Evolutionary conservation across 257 asterid genomes (phyloP), one percentile per base, ranked within the genome.

Genomic region (Gynochthodes officinalis): DNA sequence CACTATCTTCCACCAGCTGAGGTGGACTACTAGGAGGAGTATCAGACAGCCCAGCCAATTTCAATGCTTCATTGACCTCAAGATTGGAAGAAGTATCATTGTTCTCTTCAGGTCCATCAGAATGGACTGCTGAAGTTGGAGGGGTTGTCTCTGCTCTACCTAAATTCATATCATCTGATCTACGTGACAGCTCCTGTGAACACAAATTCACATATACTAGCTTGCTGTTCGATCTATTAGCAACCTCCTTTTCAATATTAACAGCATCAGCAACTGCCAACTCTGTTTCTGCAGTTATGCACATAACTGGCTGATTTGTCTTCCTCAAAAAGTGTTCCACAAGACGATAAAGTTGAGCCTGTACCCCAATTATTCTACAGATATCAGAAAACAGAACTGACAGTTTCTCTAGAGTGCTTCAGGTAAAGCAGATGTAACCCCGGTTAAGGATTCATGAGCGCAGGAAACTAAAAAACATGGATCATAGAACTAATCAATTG

Each of bases 291-390:
- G 96, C 98, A 84, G 90, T 74, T 86, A 83, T 86, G 76, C 76
- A 59, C 66, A 85, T 82, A 40, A 75, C 79, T 37, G 86, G 73
- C 60, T 85, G 77, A 78, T 92, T 89, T 75, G 92, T 84, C 81
- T 86, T 92, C 82, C 84, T 85, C 82, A 95, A 79, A 76, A 95
- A 83, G 87, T 87, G 92, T 84, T 95, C 99, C 0, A 96, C 75
- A 63, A 95, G 83, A 81, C 96, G 98, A 88, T 92, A 81, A 80
- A 95, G 95, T 84, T 95, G 99, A 80, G 88, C 90, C 99, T 95
- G 86, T 69, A 64, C 32, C 63, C 42, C 39, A 78, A 53, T 35
- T 13, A 32, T 54, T 54, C 19, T 46, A 54, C 50, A 62, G 59
- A 48, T 8, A 52, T 69, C 63, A 69, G 15, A 21, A 30, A 23